Percentiles rank a stretch among this genome's conserved stretches.
Evolutionary conservation across 495 filamentous ascomycete genomes (phyloP).

Genomic region (Hypoxylon fragiforme): DNA sequence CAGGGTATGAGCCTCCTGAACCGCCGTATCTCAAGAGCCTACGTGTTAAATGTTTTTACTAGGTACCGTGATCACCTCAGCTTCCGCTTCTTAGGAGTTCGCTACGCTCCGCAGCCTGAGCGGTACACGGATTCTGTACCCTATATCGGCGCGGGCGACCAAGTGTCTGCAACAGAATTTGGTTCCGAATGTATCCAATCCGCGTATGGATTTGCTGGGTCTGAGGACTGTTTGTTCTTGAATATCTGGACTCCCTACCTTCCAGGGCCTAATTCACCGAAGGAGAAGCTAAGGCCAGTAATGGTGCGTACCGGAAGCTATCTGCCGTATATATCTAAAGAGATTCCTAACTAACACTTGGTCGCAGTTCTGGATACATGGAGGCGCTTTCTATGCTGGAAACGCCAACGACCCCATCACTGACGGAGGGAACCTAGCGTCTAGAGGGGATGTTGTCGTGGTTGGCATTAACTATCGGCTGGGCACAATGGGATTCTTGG

Average conservation of each 20-base stretch:
- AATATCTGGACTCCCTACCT: conserved; percentile 59
- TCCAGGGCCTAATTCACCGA: conserved; percentile 38
- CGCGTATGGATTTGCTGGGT: conserved; percentile 34
- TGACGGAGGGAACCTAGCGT: conserved; percentile 49
- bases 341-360: conserved; percentile 33
- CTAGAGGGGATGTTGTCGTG: conserved; percentile 61
- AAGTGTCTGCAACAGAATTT: conserved; percentile 43
- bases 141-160: conserved; percentile 39
- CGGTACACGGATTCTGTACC: conserved; percentile 45
- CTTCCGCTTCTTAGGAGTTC: conserved; percentile 53
- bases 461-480: conserved; percentile 70
- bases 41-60: background rate
- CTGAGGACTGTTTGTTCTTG: conserved; percentile 58
- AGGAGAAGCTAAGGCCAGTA: conserved; percentile 48
- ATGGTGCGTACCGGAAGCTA: conserved; percentile 48
- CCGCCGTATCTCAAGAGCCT: background rate
- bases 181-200: conserved; percentile 49
- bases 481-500: conserved; percentile 62
- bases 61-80: conserved; percentile 56
- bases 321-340: conserved; percentile 29
- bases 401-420: conserved; percentile 48
- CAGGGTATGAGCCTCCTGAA: conserved; percentile 36
- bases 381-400: conserved; percentile 46
- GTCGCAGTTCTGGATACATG: conserved; percentile 52
- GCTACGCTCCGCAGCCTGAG: conserved; percentile 46